Evolutionary conservation across 345 rosid species (phyloP), one percentile per base, ranked within the genome.

Genomic region (Psidium guajava): DNA sequence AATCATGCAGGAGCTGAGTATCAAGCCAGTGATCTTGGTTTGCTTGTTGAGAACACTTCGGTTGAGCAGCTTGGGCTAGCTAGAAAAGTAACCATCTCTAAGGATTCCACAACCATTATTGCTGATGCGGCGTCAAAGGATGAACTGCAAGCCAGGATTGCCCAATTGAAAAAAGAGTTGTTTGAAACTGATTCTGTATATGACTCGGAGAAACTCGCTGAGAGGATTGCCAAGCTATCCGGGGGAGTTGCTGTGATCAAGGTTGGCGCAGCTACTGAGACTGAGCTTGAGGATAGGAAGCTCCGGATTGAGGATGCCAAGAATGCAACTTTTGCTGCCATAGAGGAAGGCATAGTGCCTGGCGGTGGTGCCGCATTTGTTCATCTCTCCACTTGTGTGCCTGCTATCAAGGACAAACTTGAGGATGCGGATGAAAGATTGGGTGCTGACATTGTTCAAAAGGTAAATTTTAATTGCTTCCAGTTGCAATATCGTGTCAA

Each of bases 241-340:
- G 98, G 99, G 83, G 99, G 99, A 83, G 99, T 98, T 87, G 99
- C 98, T 69, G 99, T 98, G 55, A 92, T 98, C 88, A 95, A 98
- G 89, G 99, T 93, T 21, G 99, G 99, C 54, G 99, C 99, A 82
- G 99, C 99, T 27, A 98, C 99, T 2, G 99, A 98, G 90, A 93
- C 98, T 25, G 99, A 98, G 90, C 98, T 98, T 32, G 99, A 98
- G 88, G 99, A 95, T 86, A 96, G 98, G 40, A 95, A 94, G 89
- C 98, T 96, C 25, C 94, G 97, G 11, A 94, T 98, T 11, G 99
- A 98, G 89, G 99, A 96, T 90, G 99, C 99, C 75, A 96, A 96
- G 89, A 96, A 98, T 86, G 97, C 99, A 9, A 98, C 99, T 25
- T 96, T 98, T 86, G 99, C 99, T 84, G 99, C 99, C 86, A 94